Evolutionary conservation across 345 rosid species (phyloP).

Genomic region (Eucalyptus grandis): DNA sequence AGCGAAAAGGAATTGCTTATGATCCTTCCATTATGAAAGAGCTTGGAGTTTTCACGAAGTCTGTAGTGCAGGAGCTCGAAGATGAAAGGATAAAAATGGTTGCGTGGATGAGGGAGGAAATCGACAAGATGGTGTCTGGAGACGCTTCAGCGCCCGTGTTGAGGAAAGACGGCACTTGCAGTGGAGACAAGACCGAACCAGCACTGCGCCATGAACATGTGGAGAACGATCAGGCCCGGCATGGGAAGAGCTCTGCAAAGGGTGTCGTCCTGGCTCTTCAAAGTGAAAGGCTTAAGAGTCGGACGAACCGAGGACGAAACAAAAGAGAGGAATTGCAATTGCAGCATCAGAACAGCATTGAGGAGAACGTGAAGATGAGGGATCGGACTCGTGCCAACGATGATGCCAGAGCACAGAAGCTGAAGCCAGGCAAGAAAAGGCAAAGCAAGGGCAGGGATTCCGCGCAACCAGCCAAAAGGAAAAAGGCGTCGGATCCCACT

Average conservation of each 20-base stretch:
- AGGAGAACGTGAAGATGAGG: conserved; percentile 1
- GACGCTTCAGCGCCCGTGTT: neutral
- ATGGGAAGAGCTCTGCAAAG: neutral
- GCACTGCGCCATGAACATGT: neutral
- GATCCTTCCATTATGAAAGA: conserved; percentile 1
- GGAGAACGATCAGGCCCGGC: neutral
- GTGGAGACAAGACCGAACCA: neutral
- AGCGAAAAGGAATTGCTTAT: conserved; percentile 1
- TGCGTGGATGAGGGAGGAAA: conserved; percentile 43
- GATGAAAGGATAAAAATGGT: conserved; percentile 25
- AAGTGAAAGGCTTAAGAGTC: neutral
- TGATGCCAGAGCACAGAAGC: neutral
- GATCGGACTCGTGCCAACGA: neutral
- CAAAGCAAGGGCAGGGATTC: neutral
- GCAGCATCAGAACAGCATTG: neutral
- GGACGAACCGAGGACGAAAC: neutral
- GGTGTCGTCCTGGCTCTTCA: neutral
- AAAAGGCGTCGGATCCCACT: neutral
- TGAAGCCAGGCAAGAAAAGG: neutral
- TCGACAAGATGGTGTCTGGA: conserved; percentile 11
- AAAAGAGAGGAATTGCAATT: neutral
- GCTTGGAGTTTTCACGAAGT: conserved; percentile 2
- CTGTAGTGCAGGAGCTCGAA: conserved; percentile 38
- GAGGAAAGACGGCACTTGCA: neutral
- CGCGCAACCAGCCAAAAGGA: neutral